phyloP scores from a whole-genome alignment of 441 rosid species.

The Populus hybrid region DNA sequence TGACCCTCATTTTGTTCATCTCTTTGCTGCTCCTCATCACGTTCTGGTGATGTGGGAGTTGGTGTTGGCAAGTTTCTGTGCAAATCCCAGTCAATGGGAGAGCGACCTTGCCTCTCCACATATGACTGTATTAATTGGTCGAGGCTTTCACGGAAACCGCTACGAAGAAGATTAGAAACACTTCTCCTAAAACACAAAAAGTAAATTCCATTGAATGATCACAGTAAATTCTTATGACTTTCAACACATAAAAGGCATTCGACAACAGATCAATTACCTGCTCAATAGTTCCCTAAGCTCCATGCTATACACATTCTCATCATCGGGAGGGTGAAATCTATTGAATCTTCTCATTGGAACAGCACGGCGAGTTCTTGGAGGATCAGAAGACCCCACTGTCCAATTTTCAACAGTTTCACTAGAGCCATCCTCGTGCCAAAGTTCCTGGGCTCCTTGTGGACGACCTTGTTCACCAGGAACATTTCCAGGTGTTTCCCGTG shows the following conservation, averaged over 20 bases:
- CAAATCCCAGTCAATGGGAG: constrained; percentile 82
- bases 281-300: constrained; percentile 88
- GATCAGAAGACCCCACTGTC: constrained; percentile 52
- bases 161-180: constrained; percentile 83
- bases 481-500: constrained; percentile 45
- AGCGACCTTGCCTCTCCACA: constrained; percentile 72
- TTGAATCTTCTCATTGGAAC: constrained; percentile 60
- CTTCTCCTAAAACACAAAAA: constrained; percentile 56
- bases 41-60: constrained; percentile 55
- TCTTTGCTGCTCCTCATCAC: constrained; percentile 55
- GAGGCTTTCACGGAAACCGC: constrained; percentile 90
- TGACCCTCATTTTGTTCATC: constrained; percentile 52
- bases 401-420: constrained; percentile 48
- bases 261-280: constrained; percentile 44
- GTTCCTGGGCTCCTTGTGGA: constrained; percentile 41
- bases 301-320: constrained; percentile 79
- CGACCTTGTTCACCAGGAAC: constrained; percentile 36
- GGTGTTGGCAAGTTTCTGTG: constrained; percentile 59
- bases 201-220: constrained; percentile 3
- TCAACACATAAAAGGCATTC: background rate
- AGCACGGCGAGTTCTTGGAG: constrained; percentile 51
- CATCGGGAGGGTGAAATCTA: constrained; percentile 80
- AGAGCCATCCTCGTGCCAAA: constrained; percentile 54
- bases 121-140: constrained; percentile 84
- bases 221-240: constrained; percentile 2